These are phyloP conservation scores for Stropharia rugosoannulata DNA, from an alignment of 768 basidiomycete genomes.

Conservation along the genomic window DNA sequence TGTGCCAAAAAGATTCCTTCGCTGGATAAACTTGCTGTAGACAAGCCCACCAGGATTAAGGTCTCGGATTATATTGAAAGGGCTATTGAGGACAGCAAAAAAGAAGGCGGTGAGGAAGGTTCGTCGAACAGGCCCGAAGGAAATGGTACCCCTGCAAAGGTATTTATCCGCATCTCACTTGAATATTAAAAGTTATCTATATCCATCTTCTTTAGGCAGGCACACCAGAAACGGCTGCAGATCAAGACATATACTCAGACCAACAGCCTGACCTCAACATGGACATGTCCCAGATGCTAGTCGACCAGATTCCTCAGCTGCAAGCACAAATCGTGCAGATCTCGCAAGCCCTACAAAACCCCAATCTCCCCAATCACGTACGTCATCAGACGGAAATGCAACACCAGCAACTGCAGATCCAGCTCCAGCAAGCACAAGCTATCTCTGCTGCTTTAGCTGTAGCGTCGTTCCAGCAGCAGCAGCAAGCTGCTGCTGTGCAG, in stretches of 20 bases:
- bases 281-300: slow-evolving; percentile 71
- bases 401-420: slow-evolving; percentile 75
- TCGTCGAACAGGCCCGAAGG: slow-evolving; percentile 18
- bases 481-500: slow-evolving; percentile 34
- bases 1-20: slow-evolving; percentile 88
- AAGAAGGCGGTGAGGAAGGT: slow-evolving; percentile 52
- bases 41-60: slow-evolving; percentile 76
- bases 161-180: background rate
- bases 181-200: background rate
- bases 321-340: slow-evolving; percentile 86
- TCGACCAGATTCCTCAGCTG: slow-evolving; percentile 75
- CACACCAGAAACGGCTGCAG: slow-evolving; percentile 22
- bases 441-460: slow-evolving; percentile 64
- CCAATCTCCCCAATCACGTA: slow-evolving; percentile 65
- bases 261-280: slow-evolving; percentile 64
- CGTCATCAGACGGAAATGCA: slow-evolving; percentile 84
- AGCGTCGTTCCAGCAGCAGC: slow-evolving; percentile 55
- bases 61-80: slow-evolving; percentile 83
- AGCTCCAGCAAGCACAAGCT: slow-evolving; percentile 77
- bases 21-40: slow-evolving; percentile 80
- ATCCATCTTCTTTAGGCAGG: slow-evolving; percentile 9
- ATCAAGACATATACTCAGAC: slow-evolving; percentile 72
- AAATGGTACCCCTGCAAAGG: slow-evolving; percentile 37
- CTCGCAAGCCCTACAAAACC: slow-evolving; percentile 77
- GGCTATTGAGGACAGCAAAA: slow-evolving; percentile 75